phyloP scores from a whole-genome alignment of 305 asterid species.

The Solanum hybrid region DNA sequence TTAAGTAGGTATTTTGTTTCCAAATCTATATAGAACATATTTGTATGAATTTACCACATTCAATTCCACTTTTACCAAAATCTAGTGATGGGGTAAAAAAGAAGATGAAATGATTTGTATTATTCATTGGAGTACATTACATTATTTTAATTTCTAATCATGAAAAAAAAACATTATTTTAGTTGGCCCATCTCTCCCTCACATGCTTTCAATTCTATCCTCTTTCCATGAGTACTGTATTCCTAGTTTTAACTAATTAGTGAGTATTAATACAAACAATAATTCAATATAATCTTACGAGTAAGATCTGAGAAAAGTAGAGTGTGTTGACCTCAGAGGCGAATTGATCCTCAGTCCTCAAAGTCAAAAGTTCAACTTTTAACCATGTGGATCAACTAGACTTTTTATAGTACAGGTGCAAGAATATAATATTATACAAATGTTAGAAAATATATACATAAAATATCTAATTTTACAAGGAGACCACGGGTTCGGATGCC shows the following conservation, averaged over 20 bases:
- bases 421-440: too few species aligned
- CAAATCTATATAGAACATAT: background rate
- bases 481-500: too few species aligned
- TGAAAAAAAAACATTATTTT: background rate
- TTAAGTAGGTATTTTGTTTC: background rate
- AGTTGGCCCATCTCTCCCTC: background rate
- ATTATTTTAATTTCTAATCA: background rate
- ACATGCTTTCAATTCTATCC: background rate
- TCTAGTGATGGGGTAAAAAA: background rate
- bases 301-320: rapidly evolving
- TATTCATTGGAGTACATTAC: background rate
- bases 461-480: too few species aligned
- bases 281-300: too few species aligned
- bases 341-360: too few species aligned
- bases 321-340: background rate
- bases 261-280: background rate
- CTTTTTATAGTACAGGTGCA: too few species aligned
- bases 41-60: background rate
- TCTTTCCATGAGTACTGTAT: background rate
- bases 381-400: too few species aligned
- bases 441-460: too few species aligned
- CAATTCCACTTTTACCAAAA: background rate
- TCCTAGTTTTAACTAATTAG: background rate
- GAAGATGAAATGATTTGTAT: background rate
- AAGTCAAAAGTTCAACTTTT: too few species aligned